phyloP scores from a whole-genome alignment of 2,329 filamentous ascomycete genomes.

The Pseudogymnoascus sp. region DNA sequence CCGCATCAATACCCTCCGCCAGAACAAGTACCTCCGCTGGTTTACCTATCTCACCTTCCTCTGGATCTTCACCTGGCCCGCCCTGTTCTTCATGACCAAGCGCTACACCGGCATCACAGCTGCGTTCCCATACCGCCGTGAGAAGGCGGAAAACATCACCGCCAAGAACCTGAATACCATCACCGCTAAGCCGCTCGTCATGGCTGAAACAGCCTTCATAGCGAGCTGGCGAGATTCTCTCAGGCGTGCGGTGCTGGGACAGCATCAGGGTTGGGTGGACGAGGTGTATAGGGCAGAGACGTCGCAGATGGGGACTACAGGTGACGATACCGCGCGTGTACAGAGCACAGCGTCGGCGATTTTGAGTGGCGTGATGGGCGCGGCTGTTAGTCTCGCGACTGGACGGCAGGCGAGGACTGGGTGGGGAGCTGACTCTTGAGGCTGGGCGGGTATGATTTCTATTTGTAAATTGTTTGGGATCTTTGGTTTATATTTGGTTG shows the following conservation, averaged over 20 bases:
- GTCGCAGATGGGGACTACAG: not conserved
- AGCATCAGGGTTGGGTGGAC: conserved; percentile 9
- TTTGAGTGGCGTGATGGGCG: not conserved
- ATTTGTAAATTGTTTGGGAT: not conserved
- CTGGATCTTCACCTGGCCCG: conserved; percentile 64
- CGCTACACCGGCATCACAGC: conserved; percentile 55
- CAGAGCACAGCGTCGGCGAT: not conserved
- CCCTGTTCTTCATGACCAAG: conserved; percentile 57
- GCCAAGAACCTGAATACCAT: conserved; percentile 9
- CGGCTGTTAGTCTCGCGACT: not conserved
- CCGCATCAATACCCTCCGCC: conserved; percentile 55
- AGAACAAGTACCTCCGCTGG: conserved; percentile 53
- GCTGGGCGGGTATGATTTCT: not conserved
- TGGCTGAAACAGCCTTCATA: not conserved
- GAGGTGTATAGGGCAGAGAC: conserved; percentile 12
- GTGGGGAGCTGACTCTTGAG: not conserved
- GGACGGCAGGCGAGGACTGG: not conserved
- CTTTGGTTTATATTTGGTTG: not conserved
- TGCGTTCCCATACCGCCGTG: conserved; percentile 34
- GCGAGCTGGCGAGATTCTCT: conserved; percentile 3
- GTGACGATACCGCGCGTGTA: not conserved
- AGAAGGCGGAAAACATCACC: conserved; percentile 8
- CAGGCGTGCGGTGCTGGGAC: not conserved
- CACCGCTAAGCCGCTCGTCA: conserved; percentile 12
- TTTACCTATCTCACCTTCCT: conserved; percentile 58